Conservation (phyloP, 805 yeast species). For the Pichia scutulata region DNA sequence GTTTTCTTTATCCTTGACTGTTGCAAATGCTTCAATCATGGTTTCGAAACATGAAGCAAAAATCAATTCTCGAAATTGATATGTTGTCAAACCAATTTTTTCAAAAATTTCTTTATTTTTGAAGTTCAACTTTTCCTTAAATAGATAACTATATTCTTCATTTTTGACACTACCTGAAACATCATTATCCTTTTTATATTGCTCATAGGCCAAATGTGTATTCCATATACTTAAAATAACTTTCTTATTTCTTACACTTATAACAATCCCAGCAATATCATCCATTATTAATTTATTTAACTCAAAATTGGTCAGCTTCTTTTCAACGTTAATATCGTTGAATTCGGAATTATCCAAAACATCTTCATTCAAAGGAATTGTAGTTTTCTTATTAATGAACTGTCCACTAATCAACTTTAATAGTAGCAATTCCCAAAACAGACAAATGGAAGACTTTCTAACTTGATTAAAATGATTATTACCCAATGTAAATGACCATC, state of each 20-base stretch:
- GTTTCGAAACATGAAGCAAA: conserved; percentile 1
- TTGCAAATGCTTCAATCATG: conserved; percentile 3
- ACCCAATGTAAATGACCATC: conserved; percentile 41
- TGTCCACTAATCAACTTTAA: conserved; percentile 45
- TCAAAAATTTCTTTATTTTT: conserved; percentile 1
- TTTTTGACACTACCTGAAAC: background rate
- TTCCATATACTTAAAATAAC: conserved; percentile 59
- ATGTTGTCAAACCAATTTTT: conserved; percentile 6
- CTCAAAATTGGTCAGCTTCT: background rate
- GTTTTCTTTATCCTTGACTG: conserved; percentile 1
- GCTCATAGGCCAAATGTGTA: conserved; percentile 28
- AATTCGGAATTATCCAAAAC: conserved; percentile 5
- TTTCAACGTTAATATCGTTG: background rate
- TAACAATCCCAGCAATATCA: conserved; percentile 53
- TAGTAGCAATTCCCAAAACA: conserved; percentile 51
- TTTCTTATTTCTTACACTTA: conserved; percentile 52
- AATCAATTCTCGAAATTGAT: conserved; percentile 7
- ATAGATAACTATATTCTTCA: conserved; percentile 3
- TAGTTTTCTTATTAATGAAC: conserved; percentile 21
- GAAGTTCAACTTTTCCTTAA: conserved; percentile 2
- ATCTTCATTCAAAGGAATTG: background rate
- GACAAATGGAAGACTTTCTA: conserved; percentile 23
- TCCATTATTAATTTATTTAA: conserved; percentile 26
- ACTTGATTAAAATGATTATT: conserved; percentile 6
- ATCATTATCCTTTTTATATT: conserved; percentile 1